Evolutionary conservation across 2,329 filamentous ascomycete species (phyloP), one percentile per base, ranked within the genome.

Genomic region (Byssochlamys sp.): DNA sequence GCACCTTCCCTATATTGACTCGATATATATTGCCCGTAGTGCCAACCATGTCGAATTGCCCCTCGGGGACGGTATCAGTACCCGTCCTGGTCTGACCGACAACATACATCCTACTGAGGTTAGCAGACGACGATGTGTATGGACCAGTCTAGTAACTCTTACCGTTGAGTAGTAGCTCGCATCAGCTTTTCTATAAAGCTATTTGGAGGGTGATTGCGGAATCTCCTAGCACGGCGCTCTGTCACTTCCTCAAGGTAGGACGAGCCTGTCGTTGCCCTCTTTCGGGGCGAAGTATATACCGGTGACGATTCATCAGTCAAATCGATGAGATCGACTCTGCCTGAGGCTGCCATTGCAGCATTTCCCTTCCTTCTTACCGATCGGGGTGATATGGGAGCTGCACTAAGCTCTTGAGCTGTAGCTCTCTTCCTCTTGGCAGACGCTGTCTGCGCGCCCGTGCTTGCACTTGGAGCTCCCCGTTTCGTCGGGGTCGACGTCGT

Each of bases 1-100:
- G 82, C 10, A 76, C 63, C 55, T 80, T 78, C 58, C 71, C 69
- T 55, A 87, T 80, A 10, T 69, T 75, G 33, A 84, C 77, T n/a
- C 74, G 79, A 69, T 87, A 86, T 19, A 86, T 70, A 62, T 86
- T 86, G 14, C 84, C 84, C 0, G 82, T 85, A 4, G 78, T 77
- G 19, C 84, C 84, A 31, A 82, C 81, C 54, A 87, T 78, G 25
- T 80, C 71, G 55, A 85, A 77, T 1, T 68, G 74, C 64, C 86
- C 81, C 57, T 73, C 70, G 0, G 77, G 80, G 2, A 68, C 69
- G 7, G 77, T 71, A 1, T 76, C 72, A 4, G 74, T 77, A 4
- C 74, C 75, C 39, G 68, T 66, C 9, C 78, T 71, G 54, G 67
- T 73, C 50, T 83, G 77, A 49, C 78, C 76, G 25, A 86, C 73